Evolutionary conservation across 2,329 filamentous ascomycete species (phyloP).

Genomic region (Penicillium vulpinum): DNA sequence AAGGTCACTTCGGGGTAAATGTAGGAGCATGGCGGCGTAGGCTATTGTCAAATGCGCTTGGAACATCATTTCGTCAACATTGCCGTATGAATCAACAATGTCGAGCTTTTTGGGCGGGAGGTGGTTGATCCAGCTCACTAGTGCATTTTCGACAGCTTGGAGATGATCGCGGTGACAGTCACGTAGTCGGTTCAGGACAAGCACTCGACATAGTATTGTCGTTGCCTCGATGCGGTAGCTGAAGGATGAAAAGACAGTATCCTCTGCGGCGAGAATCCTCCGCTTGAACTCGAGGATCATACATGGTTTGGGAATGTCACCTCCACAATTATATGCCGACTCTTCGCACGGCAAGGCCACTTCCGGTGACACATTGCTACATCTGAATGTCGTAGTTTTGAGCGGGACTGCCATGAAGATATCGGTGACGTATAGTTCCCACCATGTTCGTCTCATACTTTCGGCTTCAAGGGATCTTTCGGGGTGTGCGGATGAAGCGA

Average conservation of each 20-base stretch:
- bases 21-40: slow-evolving; percentile 65
- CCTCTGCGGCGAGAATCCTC: slow-evolving; percentile 63
- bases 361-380: slow-evolving; percentile 67
- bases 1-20: slow-evolving; percentile 74
- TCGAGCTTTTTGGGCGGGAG: slow-evolving; percentile 69
- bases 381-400: slow-evolving; percentile 54
- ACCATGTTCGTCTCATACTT: slow-evolving; percentile 84
- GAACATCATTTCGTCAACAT: slow-evolving; percentile 65
- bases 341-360: slow-evolving; percentile 79
- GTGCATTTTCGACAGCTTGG: slow-evolving; percentile 56
- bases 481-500: slow-evolving; percentile 37
- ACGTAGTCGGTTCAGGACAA: slow-evolving; percentile 47
- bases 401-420: slow-evolving; percentile 74
- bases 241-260: slow-evolving; percentile 75
- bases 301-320: slow-evolving; percentile 58
- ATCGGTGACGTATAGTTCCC: slow-evolving; percentile 75
- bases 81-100: slow-evolving; percentile 66
- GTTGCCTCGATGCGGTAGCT: slow-evolving; percentile 79
- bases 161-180: slow-evolving; percentile 53
- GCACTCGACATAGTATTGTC: slow-evolving; percentile 72
- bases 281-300: slow-evolving; percentile 60
- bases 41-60: slow-evolving; percentile 41
- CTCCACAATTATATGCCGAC: slow-evolving; percentile 51
- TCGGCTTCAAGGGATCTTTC: slow-evolving; percentile 69
- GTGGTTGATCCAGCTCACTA: slow-evolving; percentile 75